Conservation (phyloP, 352 stramenopile genomes). For the Phytophthora chlamydospora region DNA sequence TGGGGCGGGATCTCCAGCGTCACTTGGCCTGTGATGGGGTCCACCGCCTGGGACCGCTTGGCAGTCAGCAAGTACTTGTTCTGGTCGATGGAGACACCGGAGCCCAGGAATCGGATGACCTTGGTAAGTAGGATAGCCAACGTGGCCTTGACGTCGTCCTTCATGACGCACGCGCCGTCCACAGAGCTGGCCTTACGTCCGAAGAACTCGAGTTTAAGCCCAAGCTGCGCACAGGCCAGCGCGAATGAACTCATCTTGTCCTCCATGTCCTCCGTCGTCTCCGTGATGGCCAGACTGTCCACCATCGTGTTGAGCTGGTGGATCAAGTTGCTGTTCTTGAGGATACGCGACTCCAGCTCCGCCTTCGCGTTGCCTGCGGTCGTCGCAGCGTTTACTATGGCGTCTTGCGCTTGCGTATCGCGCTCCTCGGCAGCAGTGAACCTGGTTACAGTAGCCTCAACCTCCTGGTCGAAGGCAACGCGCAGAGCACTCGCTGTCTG, state of each 20-base stretch:
- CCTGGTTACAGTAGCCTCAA: constrained; percentile 16
- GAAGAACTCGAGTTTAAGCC: constrained; percentile 66
- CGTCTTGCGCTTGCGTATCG: constrained; percentile 39
- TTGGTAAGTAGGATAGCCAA: constrained; percentile 60
- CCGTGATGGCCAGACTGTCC: constrained; percentile 61
- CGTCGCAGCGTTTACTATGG: constrained; percentile 28
- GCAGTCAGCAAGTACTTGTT: constrained; percentile 64
- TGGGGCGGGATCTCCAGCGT: constrained; percentile 50
- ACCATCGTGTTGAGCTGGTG: constrained; percentile 76
- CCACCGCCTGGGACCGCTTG: constrained; percentile 38
- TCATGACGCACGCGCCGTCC: constrained; percentile 25
- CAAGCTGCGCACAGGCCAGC: constrained; percentile 49
- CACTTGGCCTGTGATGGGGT: constrained; percentile 42
- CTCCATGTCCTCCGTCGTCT: constrained; percentile 62
- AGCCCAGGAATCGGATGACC: constrained; percentile 62
- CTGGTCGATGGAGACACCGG: constrained; percentile 62
- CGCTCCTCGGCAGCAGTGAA: constrained; percentile 38
- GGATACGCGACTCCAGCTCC: constrained; percentile 47
- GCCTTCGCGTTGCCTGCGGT: constrained; percentile 37
- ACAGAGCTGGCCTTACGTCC: constrained; percentile 23
- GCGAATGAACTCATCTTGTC: constrained; percentile 63
- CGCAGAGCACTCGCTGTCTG: constrained; percentile 31
- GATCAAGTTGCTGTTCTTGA: constrained; percentile 63
- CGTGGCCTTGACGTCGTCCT: constrained; percentile 37
- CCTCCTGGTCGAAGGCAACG: constrained; percentile 40